A percentile compares a stretch with the other conserved stretches of the same genome.
Conservation (phyloP, 345 rosid genomes). For the Eucalyptus marginata region DNA sequence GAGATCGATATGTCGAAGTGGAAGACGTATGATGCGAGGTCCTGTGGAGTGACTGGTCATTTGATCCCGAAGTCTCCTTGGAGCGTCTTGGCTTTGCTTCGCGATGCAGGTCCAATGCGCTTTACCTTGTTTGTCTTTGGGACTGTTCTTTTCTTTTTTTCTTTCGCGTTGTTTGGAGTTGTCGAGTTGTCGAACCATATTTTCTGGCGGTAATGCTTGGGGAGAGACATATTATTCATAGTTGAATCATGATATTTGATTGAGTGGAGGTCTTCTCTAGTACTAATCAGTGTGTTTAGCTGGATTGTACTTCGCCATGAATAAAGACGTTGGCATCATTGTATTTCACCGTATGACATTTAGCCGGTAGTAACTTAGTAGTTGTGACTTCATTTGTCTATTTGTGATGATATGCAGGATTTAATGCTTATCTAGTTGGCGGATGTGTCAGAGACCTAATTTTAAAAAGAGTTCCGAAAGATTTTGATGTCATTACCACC, state of each 20-base stretch:
- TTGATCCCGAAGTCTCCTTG: slow-evolving; percentile 43
- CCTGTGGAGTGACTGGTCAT: slow-evolving; percentile 22
- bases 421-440: slow-evolving; percentile 79
- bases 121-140: neutral
- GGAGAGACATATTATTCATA: neutral
- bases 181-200: neutral
- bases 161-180: neutral
- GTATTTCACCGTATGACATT: neutral
- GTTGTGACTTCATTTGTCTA: neutral
- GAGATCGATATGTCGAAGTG: slow-evolving; percentile 44
- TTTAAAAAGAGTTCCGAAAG: slow-evolving; percentile 68
- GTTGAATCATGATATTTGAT: neutral
- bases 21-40: slow-evolving; percentile 38
- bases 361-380: neutral
- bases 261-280: neutral
- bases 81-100: slow-evolving; percentile 46
- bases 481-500: slow-evolving; percentile 89
- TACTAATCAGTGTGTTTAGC: neutral
- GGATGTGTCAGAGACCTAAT: slow-evolving; percentile 95
- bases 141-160: neutral
- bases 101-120: slow-evolving; percentile 22
- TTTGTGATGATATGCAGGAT: slow-evolving; percentile 30
- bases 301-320: neutral
- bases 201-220: neutral
- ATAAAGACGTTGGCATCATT: neutral